Evolutionary conservation across 2,329 filamentous ascomycete species (phyloP).

Genomic region (Claviceps sorghi): DNA sequence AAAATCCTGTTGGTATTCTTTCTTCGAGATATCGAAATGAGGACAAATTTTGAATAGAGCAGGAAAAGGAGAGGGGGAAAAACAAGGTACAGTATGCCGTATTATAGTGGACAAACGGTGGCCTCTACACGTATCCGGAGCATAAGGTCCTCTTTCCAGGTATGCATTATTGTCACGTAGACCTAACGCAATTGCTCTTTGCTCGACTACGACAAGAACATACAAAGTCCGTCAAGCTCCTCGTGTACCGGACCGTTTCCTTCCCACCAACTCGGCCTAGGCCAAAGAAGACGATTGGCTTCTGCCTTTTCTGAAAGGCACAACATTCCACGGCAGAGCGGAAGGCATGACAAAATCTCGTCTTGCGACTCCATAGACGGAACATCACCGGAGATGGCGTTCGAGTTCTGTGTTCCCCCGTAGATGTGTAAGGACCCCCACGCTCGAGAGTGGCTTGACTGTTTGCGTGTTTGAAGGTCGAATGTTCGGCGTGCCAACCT

Average conservation of each 20-base stretch:
- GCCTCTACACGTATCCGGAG: not conserved
- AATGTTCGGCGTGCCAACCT: not conserved
- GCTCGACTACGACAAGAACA: not conserved
- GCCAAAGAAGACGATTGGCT: not conserved
- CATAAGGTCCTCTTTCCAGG: not conserved
- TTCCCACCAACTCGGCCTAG: not conserved
- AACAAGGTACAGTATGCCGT: not conserved
- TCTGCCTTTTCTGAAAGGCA: not conserved
- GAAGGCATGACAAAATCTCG: not conserved
- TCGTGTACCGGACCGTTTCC: not conserved
- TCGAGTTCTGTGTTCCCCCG: not conserved
- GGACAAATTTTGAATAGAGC: not conserved
- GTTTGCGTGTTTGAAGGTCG: not conserved
- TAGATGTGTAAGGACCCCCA: not conserved
- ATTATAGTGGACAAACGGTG: not conserved
- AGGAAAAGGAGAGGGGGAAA: not conserved
- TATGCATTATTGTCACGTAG: not conserved
- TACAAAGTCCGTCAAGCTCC: not conserved
- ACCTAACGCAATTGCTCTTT: not conserved
- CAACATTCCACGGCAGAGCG: not conserved
- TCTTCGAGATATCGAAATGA: not conserved
- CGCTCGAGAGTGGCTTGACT: not conserved
- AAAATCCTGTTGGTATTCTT: not conserved
- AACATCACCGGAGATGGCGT: not conserved
- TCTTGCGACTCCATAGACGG: not conserved